Conservation (phyloP, 352 stramenopile species). For the Thalassiosira allenii region DNA sequence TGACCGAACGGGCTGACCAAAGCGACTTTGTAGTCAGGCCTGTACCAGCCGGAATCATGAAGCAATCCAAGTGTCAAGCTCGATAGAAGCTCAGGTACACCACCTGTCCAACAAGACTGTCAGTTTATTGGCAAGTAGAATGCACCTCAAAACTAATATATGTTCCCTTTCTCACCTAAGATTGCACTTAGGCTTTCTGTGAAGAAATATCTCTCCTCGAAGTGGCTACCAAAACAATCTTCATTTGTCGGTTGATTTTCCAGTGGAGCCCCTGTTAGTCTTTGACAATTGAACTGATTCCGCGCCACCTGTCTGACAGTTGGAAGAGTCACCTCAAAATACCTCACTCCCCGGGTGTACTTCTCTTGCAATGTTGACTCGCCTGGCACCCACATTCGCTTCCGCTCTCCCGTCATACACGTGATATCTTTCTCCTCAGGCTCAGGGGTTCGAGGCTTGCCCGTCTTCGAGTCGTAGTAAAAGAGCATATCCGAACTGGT, state of each 20-base stretch:
- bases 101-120: no score
- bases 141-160: no score
- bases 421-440: conserved; percentile 28
- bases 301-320: conserved; percentile 62
- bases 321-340: conserved; percentile 63
- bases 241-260: conserved; percentile 70
- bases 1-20: conserved; percentile 58
- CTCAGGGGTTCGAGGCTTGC: conserved; percentile 19
- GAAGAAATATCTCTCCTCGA: conserved; percentile 64
- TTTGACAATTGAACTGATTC: conserved; percentile 76
- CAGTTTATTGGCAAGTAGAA: no score
- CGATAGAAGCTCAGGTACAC: conserved; percentile 51
- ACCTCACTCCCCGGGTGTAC: no score
- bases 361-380: conserved; percentile 33
- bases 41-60: conserved; percentile 74
- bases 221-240: conserved; percentile 70
- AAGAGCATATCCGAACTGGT: conserved; percentile 38
- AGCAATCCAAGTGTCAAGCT: conserved; percentile 66
- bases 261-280: conserved; percentile 52
- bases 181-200: conserved; percentile 64
- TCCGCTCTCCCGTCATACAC: conserved; percentile 32
- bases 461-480: conserved; percentile 36
- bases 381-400: conserved; percentile 25
- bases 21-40: conserved; percentile 55
- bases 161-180: no score